Conservation (phyloP, 805 yeast genomes). For the Lipomyces sp. region DNA sequence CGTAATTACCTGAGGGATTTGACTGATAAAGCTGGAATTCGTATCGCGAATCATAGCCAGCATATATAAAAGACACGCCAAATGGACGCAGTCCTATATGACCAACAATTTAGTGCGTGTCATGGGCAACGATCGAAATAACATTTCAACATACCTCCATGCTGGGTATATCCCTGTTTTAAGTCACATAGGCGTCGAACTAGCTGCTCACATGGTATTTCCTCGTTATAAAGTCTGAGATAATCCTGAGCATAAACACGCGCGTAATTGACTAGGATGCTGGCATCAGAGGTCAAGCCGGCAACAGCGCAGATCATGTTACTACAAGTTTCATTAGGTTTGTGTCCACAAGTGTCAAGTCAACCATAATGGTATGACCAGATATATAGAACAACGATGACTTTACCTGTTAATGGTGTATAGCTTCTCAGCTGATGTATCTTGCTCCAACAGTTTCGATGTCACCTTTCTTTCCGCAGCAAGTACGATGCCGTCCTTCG, state of each 20-base stretch:
- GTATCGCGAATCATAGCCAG: constrained; percentile 84
- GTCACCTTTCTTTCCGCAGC: constrained; percentile 98
- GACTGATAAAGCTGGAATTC: constrained; percentile 93
- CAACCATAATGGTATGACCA: not conserved
- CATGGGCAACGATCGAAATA: too few relatives aligned
- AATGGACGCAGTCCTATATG: constrained; percentile 79
- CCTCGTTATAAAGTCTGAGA: constrained; percentile 84
- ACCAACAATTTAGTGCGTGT: too few relatives aligned
- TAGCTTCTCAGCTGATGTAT: constrained; percentile 89
- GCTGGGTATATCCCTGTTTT: constrained; percentile 98
- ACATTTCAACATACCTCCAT: constrained; percentile 63
- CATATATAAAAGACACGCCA: constrained; percentile 95
- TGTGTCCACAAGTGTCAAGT: not conserved
- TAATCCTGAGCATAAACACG: constrained; percentile 83
- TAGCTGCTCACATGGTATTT: constrained; percentile 89
- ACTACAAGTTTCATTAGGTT: constrained; percentile 32
- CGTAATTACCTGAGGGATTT: constrained; percentile 96
- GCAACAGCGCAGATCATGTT: constrained; percentile 93
- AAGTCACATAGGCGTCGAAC: constrained; percentile 89
- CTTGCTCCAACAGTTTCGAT: constrained; percentile 89
- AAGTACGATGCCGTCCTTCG: constrained; percentile 85
- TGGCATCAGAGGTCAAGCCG: constrained; percentile 97
- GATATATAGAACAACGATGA: constrained; percentile 36
- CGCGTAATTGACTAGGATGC: constrained; percentile 85
- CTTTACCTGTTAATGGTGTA: constrained; percentile 73